Base-by-base conservation (phyloP, 208 protist species). In the Leptomonas seymouri region DNA sequence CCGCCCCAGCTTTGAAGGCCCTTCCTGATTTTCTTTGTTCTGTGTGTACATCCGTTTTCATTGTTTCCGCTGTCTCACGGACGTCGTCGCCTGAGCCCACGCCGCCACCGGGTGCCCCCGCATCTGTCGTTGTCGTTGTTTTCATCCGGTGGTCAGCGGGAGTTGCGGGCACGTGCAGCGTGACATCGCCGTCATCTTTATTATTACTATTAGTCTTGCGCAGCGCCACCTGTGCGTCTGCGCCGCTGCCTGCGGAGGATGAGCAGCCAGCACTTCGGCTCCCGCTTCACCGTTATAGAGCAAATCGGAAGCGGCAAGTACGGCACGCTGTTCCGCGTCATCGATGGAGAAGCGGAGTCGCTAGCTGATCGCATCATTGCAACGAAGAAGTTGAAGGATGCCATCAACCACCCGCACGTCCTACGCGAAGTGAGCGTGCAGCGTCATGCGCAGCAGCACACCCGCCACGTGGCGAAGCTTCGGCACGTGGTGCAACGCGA, bases 301-400 rank as follows among this genome's bases (percentile, higher is more conserved):
- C 63, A 77, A 18, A 73, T 84, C 34, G 78, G 78, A 23, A 55
- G 66, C 6, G 78, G 78, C 45, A 80, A 76, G 36, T 84, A 80
- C 25, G 78, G 78, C 21, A 68, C 74, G 49, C 68, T 84, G 27
- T 78, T 58, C 54, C 72, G 72, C 48, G 78, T 70, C 21, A 74
- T 82, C 41, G 77, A 82, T 39, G 50, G 61, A 34, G 67, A 75
- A 39, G 60, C 77, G 9, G 60, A 44, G 8, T 46, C 65, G 20
- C 44, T 69, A 23, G 49, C 59, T 0, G 58, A 76, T 16, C 42
- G 54, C 46, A 66, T 74, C 25, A 71, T 76, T 15, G 78, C 78
- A 2, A 64, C 68, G 2, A 84, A 84, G 46, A 74, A 80, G 45
- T 23, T 84, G 20, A 78, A 82, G 65, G 67, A 68, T 16, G 41